Evolutionary conservation across 1,139 yeast species (phyloP), one percentile per base, ranked within the genome.

Genomic region (Saccharomycopsis hybrid): DNA sequence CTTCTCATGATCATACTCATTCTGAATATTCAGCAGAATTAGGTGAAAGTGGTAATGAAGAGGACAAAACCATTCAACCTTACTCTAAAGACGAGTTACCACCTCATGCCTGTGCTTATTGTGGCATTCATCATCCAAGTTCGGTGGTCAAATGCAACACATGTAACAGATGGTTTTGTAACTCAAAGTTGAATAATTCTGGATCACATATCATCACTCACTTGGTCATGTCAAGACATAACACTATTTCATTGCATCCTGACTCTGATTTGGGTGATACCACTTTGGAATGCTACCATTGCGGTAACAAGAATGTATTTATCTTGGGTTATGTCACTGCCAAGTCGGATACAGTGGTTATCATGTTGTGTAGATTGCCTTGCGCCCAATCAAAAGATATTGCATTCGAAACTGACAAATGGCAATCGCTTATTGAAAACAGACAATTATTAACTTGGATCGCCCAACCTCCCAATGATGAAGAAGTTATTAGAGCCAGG

Each of bases 101-200:
- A 2, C 69, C 66, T 28, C 66, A 67, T 59, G 78, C 84, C 0
- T 83, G 90, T 60, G 70, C 83, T 1, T 89, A 89, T 63, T 90
- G 97, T 68, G 94, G 90, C 1, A 73, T 87, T 36, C 81, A 81
- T 56, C 68, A 78, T 4, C 76, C 88, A 0, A 66, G 78, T 7
- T 73, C 84, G 46, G 85, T 89, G 25, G 85, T 85, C 41, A 80
- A 83, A 59, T 90, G 97, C 68, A 77, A 78, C 53, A 72, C 77
- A 3, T 89, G 97, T 66, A 67, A 78, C 60, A 83, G 81, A 63
- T 90, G 97, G 97, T 90, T 90, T 64, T 90, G 97, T 68, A 90
- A 90, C 27, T 76, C 86, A n/a, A 78, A 80, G 53, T 73, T 78
- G 31, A 71, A 72, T 43, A 70, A 80, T 7, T 67, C 77, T 7